Evolutionary conservation across 2,329 filamentous ascomycete species (phyloP), one percentile per base, ranked within the genome.

Genomic region (Diaporthe helianthi): DNA sequence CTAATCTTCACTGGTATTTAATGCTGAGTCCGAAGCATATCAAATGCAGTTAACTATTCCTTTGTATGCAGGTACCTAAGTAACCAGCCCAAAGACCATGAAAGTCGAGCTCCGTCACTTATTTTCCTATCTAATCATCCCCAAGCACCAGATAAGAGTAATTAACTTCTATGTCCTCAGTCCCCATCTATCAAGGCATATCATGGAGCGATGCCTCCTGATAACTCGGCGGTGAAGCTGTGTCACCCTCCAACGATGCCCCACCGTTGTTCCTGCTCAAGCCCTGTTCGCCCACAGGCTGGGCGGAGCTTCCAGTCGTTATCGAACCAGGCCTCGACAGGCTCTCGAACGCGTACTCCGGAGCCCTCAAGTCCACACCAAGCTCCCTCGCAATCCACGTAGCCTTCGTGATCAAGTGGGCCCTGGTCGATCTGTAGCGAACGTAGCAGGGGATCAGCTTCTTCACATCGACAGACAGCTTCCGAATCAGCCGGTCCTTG

Each of bases 391-490:
- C 55, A 2, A 3, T 22, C 38, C 55, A 33, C 7, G 9, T 5
- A 12, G 55, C 55, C 17, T 17, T 1, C 3, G 38, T 4, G 0
- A 26, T 33, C 55, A 61, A 31, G 1, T 8, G 1, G 1, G 19
- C 12, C 55, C 19, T 47, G 7, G 2, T 7, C 3, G 24, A 22
- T 7, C 31, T 6, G 17, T 47, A 10, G 13, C 29, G 49, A 10
- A 67, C 31, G 31, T 51, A 67, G 17, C 6, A 24, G 4, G 71
- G 70, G 19, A 73, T 73, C 17, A 72, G 53, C 24, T 65, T 17
- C 24, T 72, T 41, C 13, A 71, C 60, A 41, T 74, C 73, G 7
- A 73, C 60, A n/a, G 69, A 74, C 8, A 74, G 46, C 41, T 72
- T 73, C 17, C 73, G 68, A 2, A 41, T 38, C n/a, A 74, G 65